Conservation (phyloP, 73 alveolate genomes). For the Durusdinium trenchii region DNA sequence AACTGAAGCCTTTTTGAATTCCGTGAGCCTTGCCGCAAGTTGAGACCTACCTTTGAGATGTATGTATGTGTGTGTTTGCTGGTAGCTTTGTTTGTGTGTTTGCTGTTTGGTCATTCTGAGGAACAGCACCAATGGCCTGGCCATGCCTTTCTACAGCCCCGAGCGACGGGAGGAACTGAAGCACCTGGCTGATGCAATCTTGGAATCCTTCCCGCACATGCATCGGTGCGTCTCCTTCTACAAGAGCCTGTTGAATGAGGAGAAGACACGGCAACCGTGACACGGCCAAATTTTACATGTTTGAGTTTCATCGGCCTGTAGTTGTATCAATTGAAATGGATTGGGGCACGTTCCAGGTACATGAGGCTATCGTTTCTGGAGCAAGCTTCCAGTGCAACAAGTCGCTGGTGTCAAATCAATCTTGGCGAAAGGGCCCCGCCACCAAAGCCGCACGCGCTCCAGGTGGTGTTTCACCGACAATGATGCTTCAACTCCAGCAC, state of each 20-base stretch:
- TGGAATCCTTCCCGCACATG: background rate
- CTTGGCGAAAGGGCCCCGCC: background rate
- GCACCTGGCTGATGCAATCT: background rate
- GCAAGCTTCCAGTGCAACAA: background rate
- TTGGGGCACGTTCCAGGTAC: too few relatives aligned
- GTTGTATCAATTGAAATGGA: too few relatives aligned
- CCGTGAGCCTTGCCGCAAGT: too few relatives aligned
- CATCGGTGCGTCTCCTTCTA: background rate
- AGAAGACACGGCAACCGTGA: background rate
- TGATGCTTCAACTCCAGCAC: too few relatives aligned
- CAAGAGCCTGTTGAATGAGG: background rate
- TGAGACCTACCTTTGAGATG: too few relatives aligned
- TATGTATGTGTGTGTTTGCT: too few relatives aligned
- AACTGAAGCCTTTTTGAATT: background rate
- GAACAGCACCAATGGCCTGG: background rate
- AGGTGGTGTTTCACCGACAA: slow-evolving; percentile 46
- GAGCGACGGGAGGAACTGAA: slow-evolving; percentile 6
- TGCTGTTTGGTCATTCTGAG: background rate
- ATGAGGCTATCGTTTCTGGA: background rate
- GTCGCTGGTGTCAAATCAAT: background rate
- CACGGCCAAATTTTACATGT: too few relatives aligned
- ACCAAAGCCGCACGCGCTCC: background rate
- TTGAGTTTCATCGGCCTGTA: too few relatives aligned
- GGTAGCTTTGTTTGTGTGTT: too few relatives aligned
- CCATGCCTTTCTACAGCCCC: background rate